Evolutionary conservation across 352 stramenopile genomes (phyloP).

Genomic region (Pythium periplocum): DNA sequence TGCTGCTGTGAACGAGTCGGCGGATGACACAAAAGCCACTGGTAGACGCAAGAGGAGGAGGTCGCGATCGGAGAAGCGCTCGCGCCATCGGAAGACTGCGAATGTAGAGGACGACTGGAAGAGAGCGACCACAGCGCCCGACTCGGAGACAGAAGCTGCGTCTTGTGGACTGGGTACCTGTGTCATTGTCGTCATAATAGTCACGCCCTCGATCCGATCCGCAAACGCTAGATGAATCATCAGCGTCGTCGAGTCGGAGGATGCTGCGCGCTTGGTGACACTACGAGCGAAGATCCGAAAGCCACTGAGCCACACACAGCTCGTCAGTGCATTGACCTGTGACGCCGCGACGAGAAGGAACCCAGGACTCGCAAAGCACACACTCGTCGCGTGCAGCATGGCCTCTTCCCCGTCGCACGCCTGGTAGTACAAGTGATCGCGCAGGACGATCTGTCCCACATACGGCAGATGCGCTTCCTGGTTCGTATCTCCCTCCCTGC

Average conservation of each 20-base stretch:
- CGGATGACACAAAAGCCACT: neutral
- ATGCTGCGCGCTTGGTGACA: constrained; percentile 1
- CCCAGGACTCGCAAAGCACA: constrained; percentile 31
- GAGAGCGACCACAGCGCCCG: constrained; percentile 31
- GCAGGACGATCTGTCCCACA: constrained; percentile 33
- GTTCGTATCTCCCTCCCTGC: neutral
- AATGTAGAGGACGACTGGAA: constrained; percentile 21
- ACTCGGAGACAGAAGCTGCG: neutral
- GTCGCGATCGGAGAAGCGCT: constrained; percentile 48
- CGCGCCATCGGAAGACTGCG: constrained; percentile 45
- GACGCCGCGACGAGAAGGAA: constrained; percentile 36
- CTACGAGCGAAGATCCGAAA: constrained; percentile 37
- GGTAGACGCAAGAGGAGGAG: constrained; percentile 31
- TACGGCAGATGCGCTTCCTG: constrained; percentile 20
- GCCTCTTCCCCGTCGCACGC: constrained; percentile 1
- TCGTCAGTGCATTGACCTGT: constrained; percentile 4
- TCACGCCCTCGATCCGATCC: constrained; percentile 2
- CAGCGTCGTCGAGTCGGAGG: constrained; percentile 11
- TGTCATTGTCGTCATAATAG: constrained; percentile 1
- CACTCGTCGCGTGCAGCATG: constrained; percentile 22
- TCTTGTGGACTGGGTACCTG: neutral
- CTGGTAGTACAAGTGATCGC: constrained; percentile 15
- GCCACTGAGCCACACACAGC: constrained; percentile 31
- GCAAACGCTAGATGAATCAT: constrained; percentile 44
- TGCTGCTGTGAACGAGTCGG: constrained; percentile 10